Base-by-base conservation (phyloP, 2,329 filamentous ascomycete genomes). In the Beauveria sp. region DNA sequence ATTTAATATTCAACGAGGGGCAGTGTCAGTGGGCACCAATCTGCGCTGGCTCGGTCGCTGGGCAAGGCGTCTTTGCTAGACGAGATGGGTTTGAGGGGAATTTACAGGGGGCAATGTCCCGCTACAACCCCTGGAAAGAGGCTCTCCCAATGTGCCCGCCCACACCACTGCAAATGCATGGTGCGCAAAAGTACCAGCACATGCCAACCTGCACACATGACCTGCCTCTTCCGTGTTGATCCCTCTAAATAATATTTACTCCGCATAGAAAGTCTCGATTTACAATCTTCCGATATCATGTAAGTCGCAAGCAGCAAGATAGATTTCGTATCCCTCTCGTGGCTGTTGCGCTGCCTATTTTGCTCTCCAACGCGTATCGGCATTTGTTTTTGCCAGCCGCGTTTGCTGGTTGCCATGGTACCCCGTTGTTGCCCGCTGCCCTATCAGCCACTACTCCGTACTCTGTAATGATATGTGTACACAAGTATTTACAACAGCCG, bases 401-500 rank as follows among this genome's bases (percentile, higher is more conserved):
- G 60, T 40, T 30, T 38, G 30, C 46, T 51, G 53, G 60, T 61
- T 61, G 60, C 60, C 46, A 61, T 46, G 46, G 60, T 45, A 57
- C 28, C 60, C 26, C 38, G 16, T 43, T 22, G 16, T 34, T 24
- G 12, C 3, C 34, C 40, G 40, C 24, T 24, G 38, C 38, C 47
- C 46, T 20, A 30, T 26, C 16, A 40, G 5, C 14, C 12, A 24
- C 10, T 22, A 26, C 24, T 24, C 9, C 26, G 20, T 47, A 47
- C 12, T 24, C 14, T 2, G 8, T 47, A 47, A 14, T 47, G 14
- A 18, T 16, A 22, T 18, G 20, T 24, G 20, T 3, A 49, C 10
- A 26, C 7, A 26, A 22, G 46, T 49, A 9, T 38, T 5, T 34
- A 34, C 34, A 16, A 38, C 34, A 38, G 34, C 34, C 14, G 10